These are phyloP conservation scores for Aspergillus pseudoterreus DNA, from an alignment of 2,329 filamentous ascomycete genomes.

Conservation along the genomic window DNA sequence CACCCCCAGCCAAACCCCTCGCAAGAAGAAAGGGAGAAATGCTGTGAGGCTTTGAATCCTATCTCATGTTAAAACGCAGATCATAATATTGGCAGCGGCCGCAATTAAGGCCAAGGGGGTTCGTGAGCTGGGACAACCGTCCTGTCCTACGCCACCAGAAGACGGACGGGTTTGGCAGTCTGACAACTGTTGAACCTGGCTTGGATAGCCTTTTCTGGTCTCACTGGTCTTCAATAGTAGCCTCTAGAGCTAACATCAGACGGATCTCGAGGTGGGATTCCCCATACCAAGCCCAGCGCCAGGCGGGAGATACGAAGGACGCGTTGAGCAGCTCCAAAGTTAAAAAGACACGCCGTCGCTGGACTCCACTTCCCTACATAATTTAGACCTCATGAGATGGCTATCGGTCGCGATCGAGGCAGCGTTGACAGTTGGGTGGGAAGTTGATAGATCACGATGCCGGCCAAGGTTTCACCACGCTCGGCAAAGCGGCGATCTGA, in stretches of 20 bases:
- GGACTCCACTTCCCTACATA: background rate
- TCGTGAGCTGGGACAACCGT: background rate
- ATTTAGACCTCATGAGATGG: background rate
- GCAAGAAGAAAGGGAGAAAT: background rate
- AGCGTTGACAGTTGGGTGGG: background rate
- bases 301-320: background rate
- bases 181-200: background rate
- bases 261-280: background rate
- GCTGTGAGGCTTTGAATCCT: slow-evolving; percentile 1
- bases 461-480: background rate
- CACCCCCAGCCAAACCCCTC: background rate
- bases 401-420: background rate
- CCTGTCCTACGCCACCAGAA: background rate
- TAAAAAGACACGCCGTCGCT: background rate
- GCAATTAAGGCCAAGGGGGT: background rate
- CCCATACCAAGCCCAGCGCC: background rate
- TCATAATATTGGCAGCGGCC: slow-evolving; percentile 3
- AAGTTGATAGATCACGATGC: background rate
- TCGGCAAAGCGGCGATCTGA: background rate
- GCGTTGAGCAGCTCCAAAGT: background rate
- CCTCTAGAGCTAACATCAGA: background rate
- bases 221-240: background rate
- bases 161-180: background rate
- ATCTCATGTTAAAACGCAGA: slow-evolving; percentile 2
- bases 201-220: background rate